A percentile compares a stretch with the other conserved stretches of the same genome.
Evolutionary conservation across 164 flowering plant species (phyloP).

Genomic region (Sedum album): DNA sequence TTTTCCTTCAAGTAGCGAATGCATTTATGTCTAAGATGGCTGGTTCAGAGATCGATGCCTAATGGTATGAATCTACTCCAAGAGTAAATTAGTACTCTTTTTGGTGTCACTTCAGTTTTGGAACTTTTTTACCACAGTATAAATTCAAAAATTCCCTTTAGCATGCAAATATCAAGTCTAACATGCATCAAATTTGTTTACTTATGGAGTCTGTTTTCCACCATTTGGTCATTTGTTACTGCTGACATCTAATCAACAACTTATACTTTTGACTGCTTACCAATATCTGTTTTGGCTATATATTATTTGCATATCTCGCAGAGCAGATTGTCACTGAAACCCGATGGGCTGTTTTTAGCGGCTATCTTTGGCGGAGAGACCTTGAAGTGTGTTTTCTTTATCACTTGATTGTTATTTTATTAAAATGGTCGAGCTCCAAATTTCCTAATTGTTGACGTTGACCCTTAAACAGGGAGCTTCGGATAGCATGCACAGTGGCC

Average conservation of each 20-base stretch:
- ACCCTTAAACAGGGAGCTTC: conserved; percentile 50
- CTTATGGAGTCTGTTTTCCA: neutral
- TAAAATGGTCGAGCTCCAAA: no score
- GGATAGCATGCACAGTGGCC: conserved; percentile 90
- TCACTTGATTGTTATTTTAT: no score
- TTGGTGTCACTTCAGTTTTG: neutral
- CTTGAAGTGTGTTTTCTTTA: conserved; percentile 44
- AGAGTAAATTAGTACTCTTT: no score
- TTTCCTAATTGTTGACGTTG: conserved; percentile 9
- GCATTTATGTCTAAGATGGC: neutral
- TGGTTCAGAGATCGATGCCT: neutral
- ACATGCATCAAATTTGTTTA: neutral
- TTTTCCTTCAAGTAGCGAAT: neutral
- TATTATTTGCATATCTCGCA: conserved; percentile 32
- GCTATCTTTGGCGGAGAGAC: conserved; percentile 98
- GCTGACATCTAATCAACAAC: neutral
- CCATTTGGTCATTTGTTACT: neutral
- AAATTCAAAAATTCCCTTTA: neutral
- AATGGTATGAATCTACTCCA: no score
- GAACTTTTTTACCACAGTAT: neutral
- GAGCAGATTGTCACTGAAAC: conserved; percentile 85
- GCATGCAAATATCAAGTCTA: neutral
- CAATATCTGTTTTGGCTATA: neutral
- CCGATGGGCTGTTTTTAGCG: conserved; percentile 93
- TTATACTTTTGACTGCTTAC: neutral